Evolutionary conservation across 495 filamentous ascomycete genomes (phyloP), one percentile per base, ranked within the genome.

Genomic region (Xanthoparmelia taractica): DNA sequence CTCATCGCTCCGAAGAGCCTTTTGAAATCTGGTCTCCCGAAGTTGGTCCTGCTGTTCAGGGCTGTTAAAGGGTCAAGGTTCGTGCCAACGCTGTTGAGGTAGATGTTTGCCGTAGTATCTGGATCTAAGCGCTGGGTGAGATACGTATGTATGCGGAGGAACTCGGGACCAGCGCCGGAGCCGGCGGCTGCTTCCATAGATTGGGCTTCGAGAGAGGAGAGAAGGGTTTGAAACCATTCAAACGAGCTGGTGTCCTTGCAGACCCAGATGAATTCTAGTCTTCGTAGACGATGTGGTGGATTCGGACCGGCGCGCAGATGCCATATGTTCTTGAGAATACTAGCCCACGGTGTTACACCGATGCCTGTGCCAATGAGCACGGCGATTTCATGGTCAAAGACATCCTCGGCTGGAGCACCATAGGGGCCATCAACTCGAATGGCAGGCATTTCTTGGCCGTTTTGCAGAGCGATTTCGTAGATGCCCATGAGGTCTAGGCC

Each of bases 261-360:
- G 61, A 97, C 86, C 94, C 94, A 99, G 78, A 97, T 96, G 75
- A 99, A 97, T 73, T 99, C 94, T 23, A 99, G 92, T 73, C 94
- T 87, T 59, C 92, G 87, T 47, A 99, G 83, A 71, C 95, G 89
- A 37, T 83, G 85, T 0, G 92, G 91, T 34, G 90, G 87, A 74
- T 96, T 91, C 18, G 91, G 91, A 37, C 84, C 83, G 61, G 90
- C 85, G 43, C 94, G 90, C 65, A 93, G 80, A 70, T 99, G 92
- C 89, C 90, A 99, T 78, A 99, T 97, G 73, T 96, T 96, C 78
- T 99, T 99, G 52, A 99, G 81, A 67, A 97, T 97, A 17, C 89
- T 86, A 10, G 94, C 94, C 92, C 94, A 99, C 6, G 94, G 94
- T 7, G 94, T 99, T 40, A 97, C 92, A 69, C 94, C 94, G 68